Evolutionary conservation across 2,329 filamentous ascomycete genomes (phyloP).

Genomic region (Daldinia sp.): DNA sequence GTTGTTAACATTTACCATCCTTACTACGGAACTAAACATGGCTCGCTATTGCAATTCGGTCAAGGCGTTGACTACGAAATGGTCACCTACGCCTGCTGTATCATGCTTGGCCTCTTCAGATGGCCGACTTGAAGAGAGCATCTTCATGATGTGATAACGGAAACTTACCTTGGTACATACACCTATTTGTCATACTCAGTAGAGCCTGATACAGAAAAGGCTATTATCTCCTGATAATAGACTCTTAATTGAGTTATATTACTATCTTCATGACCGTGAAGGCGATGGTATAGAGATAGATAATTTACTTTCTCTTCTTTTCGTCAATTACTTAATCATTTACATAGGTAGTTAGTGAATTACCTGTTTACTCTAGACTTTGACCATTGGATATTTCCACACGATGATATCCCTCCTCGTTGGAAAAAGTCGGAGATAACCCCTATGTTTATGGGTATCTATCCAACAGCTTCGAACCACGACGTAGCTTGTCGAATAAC

Average conservation of each 20-base stretch:
- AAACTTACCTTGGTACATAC: not conserved
- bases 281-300: not conserved
- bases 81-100: not conserved
- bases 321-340: not conserved
- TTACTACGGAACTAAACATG: not conserved
- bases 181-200: not conserved
- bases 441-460: not conserved
- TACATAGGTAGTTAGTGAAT: not conserved
- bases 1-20: not conserved
- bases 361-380: conserved; percentile 19
- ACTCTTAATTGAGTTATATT: not conserved
- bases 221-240: not conserved
- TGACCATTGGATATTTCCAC: conserved; percentile 22
- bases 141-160: not conserved
- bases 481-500: conserved; percentile 17
- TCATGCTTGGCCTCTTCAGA: not conserved
- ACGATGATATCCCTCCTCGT: conserved; percentile 10
- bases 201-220: not conserved
- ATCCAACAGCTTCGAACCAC: not conserved
- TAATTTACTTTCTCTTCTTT: not conserved
- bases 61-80: not conserved
- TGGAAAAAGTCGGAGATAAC: not conserved
- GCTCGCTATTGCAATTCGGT: not conserved
- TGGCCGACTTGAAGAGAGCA: not conserved
- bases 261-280: not conserved